These are phyloP conservation scores for Sherardia arvensis DNA, from an alignment of 257 asterid genomes.

Conservation along the genomic window DNA sequence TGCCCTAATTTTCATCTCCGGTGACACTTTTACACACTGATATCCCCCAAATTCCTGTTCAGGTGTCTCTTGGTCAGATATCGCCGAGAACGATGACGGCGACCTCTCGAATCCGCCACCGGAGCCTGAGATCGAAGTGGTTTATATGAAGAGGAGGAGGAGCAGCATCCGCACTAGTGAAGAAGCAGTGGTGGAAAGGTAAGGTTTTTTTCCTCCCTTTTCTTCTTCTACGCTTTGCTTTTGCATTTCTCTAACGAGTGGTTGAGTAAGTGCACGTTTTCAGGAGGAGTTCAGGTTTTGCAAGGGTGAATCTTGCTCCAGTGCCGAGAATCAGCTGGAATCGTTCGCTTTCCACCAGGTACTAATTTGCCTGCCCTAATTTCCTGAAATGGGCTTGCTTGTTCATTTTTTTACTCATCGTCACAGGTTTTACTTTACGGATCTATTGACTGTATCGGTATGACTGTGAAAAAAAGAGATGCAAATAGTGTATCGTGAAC, in stretches of 20 bases:
- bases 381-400: neutral
- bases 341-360: conserved; percentile 91
- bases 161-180: conserved; percentile 9
- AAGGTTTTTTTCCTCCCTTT: neutral
- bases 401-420: neutral
- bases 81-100: conserved; percentile 19
- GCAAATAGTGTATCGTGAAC: no score
- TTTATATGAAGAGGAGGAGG: conserved; percentile 37
- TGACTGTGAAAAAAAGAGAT: neutral
- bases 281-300: conserved; percentile 55
- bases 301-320: conserved; percentile 38
- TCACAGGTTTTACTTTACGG: no score
- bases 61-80: conserved; percentile 54
- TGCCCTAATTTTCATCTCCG: neutral
- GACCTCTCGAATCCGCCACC: conserved; percentile 13
- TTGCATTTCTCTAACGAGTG: neutral
- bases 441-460: neutral
- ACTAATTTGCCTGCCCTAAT: conserved; percentile 14
- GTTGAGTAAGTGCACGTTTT: neutral
- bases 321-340: conserved; percentile 66
- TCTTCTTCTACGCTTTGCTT: neutral
- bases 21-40: neutral
- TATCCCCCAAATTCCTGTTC: conserved; percentile 2
- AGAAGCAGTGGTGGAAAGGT: conserved; percentile 31
- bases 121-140: conserved; percentile 39